Evolutionary conservation across 768 basidiomycete genomes (phyloP).

Genomic region (Phlebiopsis gigantea): DNA sequence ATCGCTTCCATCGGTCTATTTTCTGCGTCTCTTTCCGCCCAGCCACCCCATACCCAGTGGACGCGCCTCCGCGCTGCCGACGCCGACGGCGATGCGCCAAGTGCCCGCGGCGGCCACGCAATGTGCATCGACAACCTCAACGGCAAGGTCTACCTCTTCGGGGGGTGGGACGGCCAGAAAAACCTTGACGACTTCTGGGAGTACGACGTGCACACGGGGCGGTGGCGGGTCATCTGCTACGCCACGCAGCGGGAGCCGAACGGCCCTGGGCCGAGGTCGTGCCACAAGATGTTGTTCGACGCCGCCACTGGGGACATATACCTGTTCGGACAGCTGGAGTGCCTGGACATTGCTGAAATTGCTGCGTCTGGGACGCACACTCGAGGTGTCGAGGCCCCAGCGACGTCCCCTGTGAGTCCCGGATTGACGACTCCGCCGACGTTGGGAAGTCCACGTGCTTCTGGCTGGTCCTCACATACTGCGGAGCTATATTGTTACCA

Average conservation of each 20-base stretch:
- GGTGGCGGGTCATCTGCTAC: constrained; percentile 57
- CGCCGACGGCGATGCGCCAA: constrained; percentile 60
- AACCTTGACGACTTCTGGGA: constrained; percentile 79
- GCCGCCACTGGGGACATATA: constrained; percentile 65
- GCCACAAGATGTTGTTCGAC: constrained; percentile 83
- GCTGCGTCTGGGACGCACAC: background rate
- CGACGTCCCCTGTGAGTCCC: constrained; percentile 1
- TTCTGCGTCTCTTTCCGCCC: constrained; percentile 48
- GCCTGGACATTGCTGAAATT: constrained; percentile 9
- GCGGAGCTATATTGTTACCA: constrained; percentile 79
- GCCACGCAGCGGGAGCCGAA: constrained; percentile 51
- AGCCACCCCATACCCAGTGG: constrained; percentile 61
- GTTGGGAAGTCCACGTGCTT: background rate
- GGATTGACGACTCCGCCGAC: background rate
- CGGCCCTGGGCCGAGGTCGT: constrained; percentile 67
- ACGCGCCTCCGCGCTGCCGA: constrained; percentile 53
- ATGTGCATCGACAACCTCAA: constrained; percentile 71
- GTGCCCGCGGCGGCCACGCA: constrained; percentile 70
- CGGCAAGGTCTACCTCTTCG: constrained; percentile 67
- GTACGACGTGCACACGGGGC: constrained; percentile 52
- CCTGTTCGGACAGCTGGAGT: constrained; percentile 63
- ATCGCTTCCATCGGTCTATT: constrained; percentile 58
- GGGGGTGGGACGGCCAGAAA: constrained; percentile 72
- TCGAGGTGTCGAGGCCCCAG: background rate
- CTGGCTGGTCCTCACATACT: constrained; percentile 27